Conservation (phyloP, 306 rosid species). For the Pterocarpus santalinus region DNA sequence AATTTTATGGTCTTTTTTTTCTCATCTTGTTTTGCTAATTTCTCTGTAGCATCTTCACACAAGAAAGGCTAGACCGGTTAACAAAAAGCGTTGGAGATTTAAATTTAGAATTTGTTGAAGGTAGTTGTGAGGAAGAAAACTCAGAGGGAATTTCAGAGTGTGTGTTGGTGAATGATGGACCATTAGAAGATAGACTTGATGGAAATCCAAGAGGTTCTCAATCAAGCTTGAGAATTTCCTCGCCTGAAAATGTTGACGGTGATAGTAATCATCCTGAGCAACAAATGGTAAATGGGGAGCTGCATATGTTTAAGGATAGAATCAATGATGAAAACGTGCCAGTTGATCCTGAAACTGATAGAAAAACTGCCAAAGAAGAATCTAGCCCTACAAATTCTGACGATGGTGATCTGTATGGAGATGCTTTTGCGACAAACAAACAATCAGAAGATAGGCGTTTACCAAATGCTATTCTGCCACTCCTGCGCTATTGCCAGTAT, state of each 20-base stretch:
- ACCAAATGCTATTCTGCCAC: conserved; percentile 87
- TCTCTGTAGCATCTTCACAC: conserved; percentile 87
- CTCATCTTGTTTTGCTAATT: conserved; percentile 51
- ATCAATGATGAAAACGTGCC: conserved; percentile 48
- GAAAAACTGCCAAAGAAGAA: conserved; percentile 54
- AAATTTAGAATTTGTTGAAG: conserved; percentile 64
- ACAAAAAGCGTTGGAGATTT: conserved; percentile 72
- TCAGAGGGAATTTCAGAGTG: conserved; percentile 56
- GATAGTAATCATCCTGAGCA: conserved; percentile 50
- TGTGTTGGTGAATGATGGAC: conserved; percentile 51
- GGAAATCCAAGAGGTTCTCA: conserved; percentile 54
- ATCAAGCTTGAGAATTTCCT: conserved; percentile 53
- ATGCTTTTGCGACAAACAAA: conserved; percentile 67
- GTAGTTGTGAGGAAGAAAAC: conserved; percentile 58
- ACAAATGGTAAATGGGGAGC: conserved; percentile 55
- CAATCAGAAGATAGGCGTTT: conserved; percentile 75
- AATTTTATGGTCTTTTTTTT: conserved; percentile 19
- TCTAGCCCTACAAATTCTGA: conserved; percentile 56
- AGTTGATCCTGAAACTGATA: conserved; percentile 59
- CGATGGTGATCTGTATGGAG: conserved; percentile 64
- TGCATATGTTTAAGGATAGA: conserved; percentile 49
- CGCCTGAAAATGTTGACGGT: conserved; percentile 45
- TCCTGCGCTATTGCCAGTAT: conserved; percentile 84
- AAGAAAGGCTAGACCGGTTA: conserved; percentile 93
- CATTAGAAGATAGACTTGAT: conserved; percentile 53